Percentiles rank a stretch among this genome's conserved stretches.
These are phyloP conservation scores for Penicillium arizonense DNA, from an alignment of 495 filamentous ascomycete species.

Conservation along the genomic window DNA sequence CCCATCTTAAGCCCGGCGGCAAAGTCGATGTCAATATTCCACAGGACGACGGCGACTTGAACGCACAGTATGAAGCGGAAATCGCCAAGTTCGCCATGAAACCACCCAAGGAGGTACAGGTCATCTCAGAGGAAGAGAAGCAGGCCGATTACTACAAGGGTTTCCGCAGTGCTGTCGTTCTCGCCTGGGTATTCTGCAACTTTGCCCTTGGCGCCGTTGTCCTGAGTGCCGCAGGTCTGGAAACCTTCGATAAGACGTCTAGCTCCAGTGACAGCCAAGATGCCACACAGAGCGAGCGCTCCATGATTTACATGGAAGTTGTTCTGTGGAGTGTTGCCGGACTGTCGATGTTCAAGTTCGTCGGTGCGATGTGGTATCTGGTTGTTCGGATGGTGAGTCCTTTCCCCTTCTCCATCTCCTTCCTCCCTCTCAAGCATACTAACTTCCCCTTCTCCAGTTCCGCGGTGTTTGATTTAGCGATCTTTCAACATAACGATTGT, in stretches of 20 bases:
- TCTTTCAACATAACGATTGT: conserved; percentile 13
- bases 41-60: conserved; percentile 79
- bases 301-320: conserved; percentile 83
- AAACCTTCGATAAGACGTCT: conserved; percentile 48
- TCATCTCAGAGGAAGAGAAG: conserved; percentile 64
- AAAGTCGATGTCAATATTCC: conserved; percentile 94
- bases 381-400: conserved; percentile 71
- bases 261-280: conserved; percentile 31
- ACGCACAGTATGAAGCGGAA: conserved; percentile 92
- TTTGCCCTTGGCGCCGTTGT: conserved; percentile 88
- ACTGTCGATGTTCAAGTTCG: conserved; percentile 82
- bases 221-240: conserved; percentile 76
- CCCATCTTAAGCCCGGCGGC: conserved; percentile 82
- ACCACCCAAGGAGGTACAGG: conserved; percentile 62
- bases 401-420: not conserved
- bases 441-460: conserved; percentile 34
- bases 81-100: conserved; percentile 71
- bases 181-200: conserved; percentile 96
- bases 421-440: conserved; percentile 7
- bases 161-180: conserved; percentile 85
- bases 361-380: conserved; percentile 93
- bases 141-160: conserved; percentile 99
- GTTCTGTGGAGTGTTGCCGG: conserved; percentile 92
- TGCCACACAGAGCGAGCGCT: conserved; percentile 43
- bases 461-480: conserved; percentile 43